Evolutionary conservation across 2,329 filamentous ascomycete genomes (phyloP).

Genomic region (Raffaelea arxii): DNA sequence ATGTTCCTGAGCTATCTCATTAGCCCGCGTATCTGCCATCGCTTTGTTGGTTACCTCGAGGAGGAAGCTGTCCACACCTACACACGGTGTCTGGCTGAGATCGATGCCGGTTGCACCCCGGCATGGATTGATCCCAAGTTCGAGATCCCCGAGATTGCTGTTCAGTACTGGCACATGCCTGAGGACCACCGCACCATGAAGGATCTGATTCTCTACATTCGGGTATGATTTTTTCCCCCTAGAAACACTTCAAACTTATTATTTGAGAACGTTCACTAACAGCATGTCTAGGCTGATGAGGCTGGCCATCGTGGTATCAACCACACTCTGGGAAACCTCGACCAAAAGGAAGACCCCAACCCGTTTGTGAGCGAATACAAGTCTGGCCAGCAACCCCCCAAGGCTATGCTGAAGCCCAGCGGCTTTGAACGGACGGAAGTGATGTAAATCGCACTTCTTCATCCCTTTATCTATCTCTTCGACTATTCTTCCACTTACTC

Average conservation of each 20-base stretch:
- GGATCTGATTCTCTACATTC: conserved; percentile 79
- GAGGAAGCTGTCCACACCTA: conserved; percentile 97
- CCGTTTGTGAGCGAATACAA: conserved; percentile 82
- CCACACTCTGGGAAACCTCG: conserved; percentile 82
- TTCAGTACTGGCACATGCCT: conserved; percentile 92
- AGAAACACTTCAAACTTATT: no score
- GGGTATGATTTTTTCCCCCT: conserved; percentile 50
- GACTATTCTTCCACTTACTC: no score
- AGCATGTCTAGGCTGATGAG: conserved; percentile 46
- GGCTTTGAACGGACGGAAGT: conserved; percentile 84
- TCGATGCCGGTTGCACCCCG: conserved; percentile 75
- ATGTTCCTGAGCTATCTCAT: conserved; percentile 85
- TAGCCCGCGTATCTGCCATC: conserved; percentile 78
- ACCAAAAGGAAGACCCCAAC: conserved; percentile 81
- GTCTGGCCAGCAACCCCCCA: conserved; percentile 55
- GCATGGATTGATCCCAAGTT: conserved; percentile 65
- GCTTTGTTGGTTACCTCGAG: conserved; percentile 94
- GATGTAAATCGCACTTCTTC: conserved; percentile 37
- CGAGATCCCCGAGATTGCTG: conserved; percentile 74
- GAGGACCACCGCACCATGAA: conserved; percentile 73
- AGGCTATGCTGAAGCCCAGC: conserved; percentile 50
- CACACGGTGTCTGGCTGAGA: conserved; percentile 75
- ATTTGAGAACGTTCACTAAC: no score
- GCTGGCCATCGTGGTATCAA: conserved; percentile 90
- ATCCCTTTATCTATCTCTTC: no score